Base-by-base conservation (phyloP, 306 rosid genomes). In the Cicer chorassanicum region DNA sequence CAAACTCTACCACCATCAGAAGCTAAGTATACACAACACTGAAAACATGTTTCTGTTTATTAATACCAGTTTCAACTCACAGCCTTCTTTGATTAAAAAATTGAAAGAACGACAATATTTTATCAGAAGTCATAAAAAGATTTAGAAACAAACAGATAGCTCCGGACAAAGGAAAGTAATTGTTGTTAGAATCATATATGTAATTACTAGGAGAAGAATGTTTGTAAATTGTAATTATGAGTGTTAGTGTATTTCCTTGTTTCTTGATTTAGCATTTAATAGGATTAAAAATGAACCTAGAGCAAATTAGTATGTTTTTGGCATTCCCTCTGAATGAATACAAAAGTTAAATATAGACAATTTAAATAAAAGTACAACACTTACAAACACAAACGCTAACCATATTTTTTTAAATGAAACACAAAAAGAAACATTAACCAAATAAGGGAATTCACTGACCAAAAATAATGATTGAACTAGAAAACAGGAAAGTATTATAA, bases 1-100 rank as follows among this genome's bases (percentile, higher is more conserved):
- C 97, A 93, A 73, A 93, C 98, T 80, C 98, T 88, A 49, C 98
- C 98, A 49, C 97, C 98, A 85, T 93, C 98, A 54, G 98, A 91
- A 85, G 98, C 97, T 79, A 93, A 69, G 75, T 93, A 91, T 41
- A 93, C 94, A 84, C 98, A 88, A 24, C 65, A 75, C 94, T 90
- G 91, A 18, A 87, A 69, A 69, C 62, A 83, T 40, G 71, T 6
- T 50, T 66, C 57, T 44, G 42, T 69, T 57, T 19, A 53, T 72
- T 67, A 68, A 78, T 64, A 38, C 45, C 55, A 75, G 77, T 11
- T 39, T 69, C 29, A 40, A 41, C 15, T 49, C 61, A 43, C 60
- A 57, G 67, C 51, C 8, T 55, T 77, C 65, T 8, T 54, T 38
- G 53, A 57, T 67, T 34, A 29, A 60, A 51, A 40, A 61, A 29